Evolutionary conservation across 441 rosid genomes (phyloP).

Genomic region (Brassica balearica): DNA sequence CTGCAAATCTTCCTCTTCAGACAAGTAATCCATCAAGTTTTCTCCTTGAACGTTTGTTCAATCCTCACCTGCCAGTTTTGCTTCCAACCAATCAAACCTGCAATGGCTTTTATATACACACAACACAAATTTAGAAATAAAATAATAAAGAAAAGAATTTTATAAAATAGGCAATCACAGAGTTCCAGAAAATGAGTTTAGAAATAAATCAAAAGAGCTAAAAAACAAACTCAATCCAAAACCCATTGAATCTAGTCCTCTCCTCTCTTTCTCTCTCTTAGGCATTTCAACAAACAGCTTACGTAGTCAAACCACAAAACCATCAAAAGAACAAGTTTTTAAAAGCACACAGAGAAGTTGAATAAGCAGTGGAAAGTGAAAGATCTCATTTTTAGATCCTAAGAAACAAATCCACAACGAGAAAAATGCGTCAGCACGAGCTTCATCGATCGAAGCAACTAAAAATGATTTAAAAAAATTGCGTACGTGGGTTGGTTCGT

Average conservation of each 20-base stretch:
- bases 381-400: slow-evolving; percentile 60
- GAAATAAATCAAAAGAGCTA: slow-evolving; percentile 60
- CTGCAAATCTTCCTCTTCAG: slow-evolving; percentile 62
- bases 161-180: slow-evolving; percentile 68
- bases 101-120: slow-evolving; percentile 44
- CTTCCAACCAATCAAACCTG: slow-evolving; percentile 63
- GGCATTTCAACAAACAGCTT: slow-evolving; percentile 42
- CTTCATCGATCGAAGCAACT: slow-evolving; percentile 8
- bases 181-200: slow-evolving; percentile 39
- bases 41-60: no score
- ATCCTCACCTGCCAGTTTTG: slow-evolving; percentile 51
- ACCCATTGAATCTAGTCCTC: slow-evolving; percentile 63
- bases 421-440: slow-evolving; percentile 34
- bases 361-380: slow-evolving; percentile 16
- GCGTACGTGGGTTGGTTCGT: slow-evolving; percentile 42
- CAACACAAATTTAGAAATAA: slow-evolving; percentile 18
- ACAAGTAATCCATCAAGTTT: slow-evolving; percentile 53
- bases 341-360: slow-evolving; percentile 43
- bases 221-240: slow-evolving; percentile 82
- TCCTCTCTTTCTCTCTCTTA: slow-evolving; percentile 6
- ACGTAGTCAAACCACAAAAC: slow-evolving; percentile 20
- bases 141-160: slow-evolving; percentile 29
- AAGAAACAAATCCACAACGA: slow-evolving; percentile 50
- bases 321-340: not conserved
- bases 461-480: not conserved